Percentiles rank a stretch among this genome's conserved stretches.
Conservation (phyloP, 768 basidiomycete genomes). For the Psilocybe subaeruginosa region DNA sequence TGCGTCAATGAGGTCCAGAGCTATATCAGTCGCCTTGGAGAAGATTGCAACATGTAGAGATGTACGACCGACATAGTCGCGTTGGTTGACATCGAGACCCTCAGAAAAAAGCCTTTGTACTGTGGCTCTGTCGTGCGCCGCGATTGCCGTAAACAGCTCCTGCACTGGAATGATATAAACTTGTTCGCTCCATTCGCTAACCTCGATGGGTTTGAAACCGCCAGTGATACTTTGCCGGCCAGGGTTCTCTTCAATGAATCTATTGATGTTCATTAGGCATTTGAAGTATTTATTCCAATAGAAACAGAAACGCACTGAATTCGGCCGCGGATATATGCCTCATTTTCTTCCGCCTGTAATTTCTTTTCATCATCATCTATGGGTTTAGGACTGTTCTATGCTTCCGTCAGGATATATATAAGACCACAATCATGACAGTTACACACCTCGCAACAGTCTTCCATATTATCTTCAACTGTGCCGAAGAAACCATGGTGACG, state of each 20-base stretch:
- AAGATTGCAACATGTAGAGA: conserved; percentile 60
- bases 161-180: conserved; percentile 60
- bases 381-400: conserved; percentile 56
- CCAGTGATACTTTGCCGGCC: conserved; percentile 65
- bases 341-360: conserved; percentile 55
- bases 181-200: conserved; percentile 65
- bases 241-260: conserved; percentile 63
- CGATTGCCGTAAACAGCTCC: conserved; percentile 61
- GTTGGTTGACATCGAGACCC: conserved; percentile 44
- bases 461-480: conserved; percentile 55
- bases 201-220: conserved; percentile 69
- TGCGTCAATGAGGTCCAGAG: conserved; percentile 53
- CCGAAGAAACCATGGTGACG: conserved; percentile 70
- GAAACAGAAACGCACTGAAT: conserved; percentile 40
- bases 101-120: conserved; percentile 25
- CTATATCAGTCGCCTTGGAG: conserved; percentile 46
- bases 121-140: conserved; percentile 39
- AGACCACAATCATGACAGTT: too few species aligned
- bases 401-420: not conserved
- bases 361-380: conserved; percentile 57
- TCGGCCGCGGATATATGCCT: conserved; percentile 54
- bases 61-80: conserved; percentile 67
- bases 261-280: conserved; percentile 18
- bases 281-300: not conserved
- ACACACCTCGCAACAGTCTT: conserved; percentile 63